A percentile compares a stretch with the other conserved stretches of the same genome.
These are phyloP conservation scores for Chaetothyriales sp. DNA, from an alignment of 2,329 filamentous ascomycete species.

Conservation along the genomic window DNA sequence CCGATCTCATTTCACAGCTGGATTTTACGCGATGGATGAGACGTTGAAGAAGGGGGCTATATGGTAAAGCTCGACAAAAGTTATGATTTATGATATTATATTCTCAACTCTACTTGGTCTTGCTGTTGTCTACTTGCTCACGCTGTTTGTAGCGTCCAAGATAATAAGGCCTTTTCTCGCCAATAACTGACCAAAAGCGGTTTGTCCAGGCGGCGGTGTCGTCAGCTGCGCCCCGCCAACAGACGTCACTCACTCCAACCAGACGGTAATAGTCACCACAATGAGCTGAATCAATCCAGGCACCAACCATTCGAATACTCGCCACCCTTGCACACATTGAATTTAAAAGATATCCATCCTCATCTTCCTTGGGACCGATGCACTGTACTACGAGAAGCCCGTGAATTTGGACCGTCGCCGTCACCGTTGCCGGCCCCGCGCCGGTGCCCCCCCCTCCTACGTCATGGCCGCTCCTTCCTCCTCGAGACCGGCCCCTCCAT, in stretches of 20 bases:
- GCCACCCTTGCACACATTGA: not conserved
- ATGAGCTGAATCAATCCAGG: not conserved
- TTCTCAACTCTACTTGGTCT: not conserved
- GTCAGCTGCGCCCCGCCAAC: not conserved
- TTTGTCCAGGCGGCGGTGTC: not conserved
- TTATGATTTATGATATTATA: not conserved
- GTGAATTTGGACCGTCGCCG: not conserved
- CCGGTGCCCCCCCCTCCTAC: not conserved
- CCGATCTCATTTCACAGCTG: not conserved
- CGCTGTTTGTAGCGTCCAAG: too few species aligned
- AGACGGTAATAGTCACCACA: not conserved
- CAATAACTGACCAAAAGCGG: too few species aligned
- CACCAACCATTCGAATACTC: not conserved
- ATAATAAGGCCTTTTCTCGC: not conserved
- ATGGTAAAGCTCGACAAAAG: not conserved
- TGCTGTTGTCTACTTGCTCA: not conserved
- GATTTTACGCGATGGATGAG: not conserved
- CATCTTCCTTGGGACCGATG: not conserved
- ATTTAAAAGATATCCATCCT: not conserved
- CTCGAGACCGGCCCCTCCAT: slow-evolving; percentile 30
- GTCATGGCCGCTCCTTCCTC: not conserved
- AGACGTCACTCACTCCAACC: not conserved
- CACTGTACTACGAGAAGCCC: not conserved
- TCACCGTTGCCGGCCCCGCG: not conserved
- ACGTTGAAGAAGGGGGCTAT: not conserved